Percentiles rank a stretch among this genome's conserved stretches.
Conservation (phyloP, 345 rosid genomes). For the Sonneratia alba region DNA sequence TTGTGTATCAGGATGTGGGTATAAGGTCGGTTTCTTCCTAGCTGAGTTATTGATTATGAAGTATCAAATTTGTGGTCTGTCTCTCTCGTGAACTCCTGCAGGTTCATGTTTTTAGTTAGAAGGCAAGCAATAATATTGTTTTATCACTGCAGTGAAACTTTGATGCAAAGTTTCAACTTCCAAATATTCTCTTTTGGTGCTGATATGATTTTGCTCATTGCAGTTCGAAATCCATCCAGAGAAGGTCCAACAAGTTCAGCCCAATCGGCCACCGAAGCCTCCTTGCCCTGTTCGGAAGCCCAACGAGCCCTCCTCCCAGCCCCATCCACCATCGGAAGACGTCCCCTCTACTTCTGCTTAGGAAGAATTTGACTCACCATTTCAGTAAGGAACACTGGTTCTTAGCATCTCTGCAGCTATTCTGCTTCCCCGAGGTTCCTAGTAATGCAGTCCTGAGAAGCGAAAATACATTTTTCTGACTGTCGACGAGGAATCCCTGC, state of each 20-base stretch:
- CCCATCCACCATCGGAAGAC: conserved; percentile 38
- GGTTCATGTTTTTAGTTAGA: too few relatives aligned
- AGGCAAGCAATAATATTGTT: too few relatives aligned
- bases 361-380: conserved; percentile 5
- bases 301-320: conserved; percentile 15
- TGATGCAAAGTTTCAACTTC: background rate
- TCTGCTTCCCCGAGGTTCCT: background rate
- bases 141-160: background rate
- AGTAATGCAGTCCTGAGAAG: background rate
- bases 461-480: background rate
- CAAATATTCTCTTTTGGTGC: background rate
- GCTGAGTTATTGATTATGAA: background rate
- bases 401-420: background rate
- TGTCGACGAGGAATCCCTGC: background rate
- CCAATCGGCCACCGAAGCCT: conserved; percentile 60
- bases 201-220: conserved; percentile 7
- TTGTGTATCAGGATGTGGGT: conserved; percentile 88
- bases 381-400: background rate
- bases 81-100: background rate
- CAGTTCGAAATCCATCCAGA: conserved; percentile 56
- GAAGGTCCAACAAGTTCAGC: conserved; percentile 43
- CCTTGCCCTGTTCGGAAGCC: conserved; percentile 31
- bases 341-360: conserved; percentile 72
- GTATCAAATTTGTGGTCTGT: background rate
- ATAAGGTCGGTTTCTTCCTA: conserved; percentile 39